Percentiles rank a stretch among this genome's conserved stretches.
Conservation (phyloP, 2,329 filamentous ascomycete genomes). For the Gnomoniopsis smithogilvyi region DNA sequence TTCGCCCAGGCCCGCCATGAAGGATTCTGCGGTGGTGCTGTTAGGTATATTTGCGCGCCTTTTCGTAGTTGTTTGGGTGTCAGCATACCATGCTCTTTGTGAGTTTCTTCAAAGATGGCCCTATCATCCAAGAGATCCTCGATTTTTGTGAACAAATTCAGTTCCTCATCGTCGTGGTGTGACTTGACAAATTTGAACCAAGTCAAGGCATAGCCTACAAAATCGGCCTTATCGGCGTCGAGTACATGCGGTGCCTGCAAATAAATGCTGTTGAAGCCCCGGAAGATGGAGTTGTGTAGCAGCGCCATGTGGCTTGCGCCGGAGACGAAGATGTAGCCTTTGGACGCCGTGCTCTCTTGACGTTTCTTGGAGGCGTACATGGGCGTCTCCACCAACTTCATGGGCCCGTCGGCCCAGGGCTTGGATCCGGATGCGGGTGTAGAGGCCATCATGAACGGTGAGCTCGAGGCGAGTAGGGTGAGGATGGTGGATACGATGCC, state of each 20-base stretch:
- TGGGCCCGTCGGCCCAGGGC: conserved; percentile 53
- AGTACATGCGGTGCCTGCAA: conserved; percentile 53
- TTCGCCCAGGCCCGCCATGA: conserved; percentile 47
- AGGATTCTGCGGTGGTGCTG: conserved; percentile 33
- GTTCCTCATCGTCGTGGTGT: conserved; percentile 61
- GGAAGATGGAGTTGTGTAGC: conserved; percentile 60
- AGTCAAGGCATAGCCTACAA: conserved; percentile 54
- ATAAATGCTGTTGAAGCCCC: conserved; percentile 62
- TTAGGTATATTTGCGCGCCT: not conserved
- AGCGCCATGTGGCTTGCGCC: conserved; percentile 60
- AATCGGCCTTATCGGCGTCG: conserved; percentile 50
- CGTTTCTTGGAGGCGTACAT: conserved; percentile 51
- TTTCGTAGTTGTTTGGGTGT: not conserved
- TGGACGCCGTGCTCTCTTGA: conserved; percentile 25
- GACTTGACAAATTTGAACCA: conserved; percentile 58
- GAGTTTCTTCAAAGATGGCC: conserved; percentile 47
- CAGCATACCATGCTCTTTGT: conserved; percentile 50
- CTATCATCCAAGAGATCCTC: conserved; percentile 49
- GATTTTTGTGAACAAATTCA: conserved; percentile 52
- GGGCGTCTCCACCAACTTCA: conserved; percentile 52
- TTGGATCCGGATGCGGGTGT: conserved; percentile 25
- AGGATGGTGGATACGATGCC: conserved; percentile 30
- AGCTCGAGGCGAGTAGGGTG: conserved; percentile 33
- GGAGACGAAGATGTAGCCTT: conserved; percentile 53
- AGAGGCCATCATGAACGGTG: conserved; percentile 37